These are phyloP conservation scores for Ogataea trehalophila DNA, from an alignment of 805 yeast species.

Conservation along the genomic window DNA sequence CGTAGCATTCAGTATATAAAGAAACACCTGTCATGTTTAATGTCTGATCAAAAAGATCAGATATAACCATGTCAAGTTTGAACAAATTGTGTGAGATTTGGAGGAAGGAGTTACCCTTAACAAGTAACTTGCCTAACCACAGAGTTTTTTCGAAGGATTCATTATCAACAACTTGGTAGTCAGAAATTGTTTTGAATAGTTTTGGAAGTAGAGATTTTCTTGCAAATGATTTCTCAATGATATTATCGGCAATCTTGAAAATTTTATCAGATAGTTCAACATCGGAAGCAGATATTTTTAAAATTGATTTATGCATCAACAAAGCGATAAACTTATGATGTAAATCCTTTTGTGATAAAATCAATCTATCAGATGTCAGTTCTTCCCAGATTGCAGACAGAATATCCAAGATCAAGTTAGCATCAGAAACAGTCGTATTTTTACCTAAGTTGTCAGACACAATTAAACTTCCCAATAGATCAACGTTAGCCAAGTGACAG, in stretches of 20 bases:
- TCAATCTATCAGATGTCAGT: constrained; percentile 53
- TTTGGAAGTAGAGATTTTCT: constrained; percentile 68
- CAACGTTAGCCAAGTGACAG: constrained; percentile 16
- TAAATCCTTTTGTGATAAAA: constrained; percentile 58
- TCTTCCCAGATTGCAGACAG: constrained; percentile 51
- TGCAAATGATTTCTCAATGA: constrained; percentile 47
- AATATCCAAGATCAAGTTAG: constrained; percentile 26
- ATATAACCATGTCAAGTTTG: constrained; percentile 54
- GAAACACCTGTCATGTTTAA: constrained; percentile 32
- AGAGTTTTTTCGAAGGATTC: constrained; percentile 33
- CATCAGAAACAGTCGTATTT: constrained; percentile 12
- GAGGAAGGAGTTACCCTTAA: constrained; percentile 39
- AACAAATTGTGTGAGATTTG: constrained; percentile 57
- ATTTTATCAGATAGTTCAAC: constrained; percentile 27
- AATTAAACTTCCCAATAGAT: constrained; percentile 7
- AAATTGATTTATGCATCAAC: constrained; percentile 37
- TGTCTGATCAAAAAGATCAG: constrained; percentile 43
- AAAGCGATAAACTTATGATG: constrained; percentile 56
- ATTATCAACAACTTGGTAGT: constrained; percentile 35
- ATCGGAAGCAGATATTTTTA: constrained; percentile 33
- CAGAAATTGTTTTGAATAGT: constrained; percentile 42
- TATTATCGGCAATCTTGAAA: constrained; percentile 34
- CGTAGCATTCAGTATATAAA: constrained; percentile 48
- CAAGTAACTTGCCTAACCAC: constrained; percentile 52
- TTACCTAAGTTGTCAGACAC: constrained; percentile 3